A percentile compares a stretch with the other conserved stretches of the same genome.
Conservation (phyloP, 148 eudicot species). For the Rhododendron williamsianum region DNA sequence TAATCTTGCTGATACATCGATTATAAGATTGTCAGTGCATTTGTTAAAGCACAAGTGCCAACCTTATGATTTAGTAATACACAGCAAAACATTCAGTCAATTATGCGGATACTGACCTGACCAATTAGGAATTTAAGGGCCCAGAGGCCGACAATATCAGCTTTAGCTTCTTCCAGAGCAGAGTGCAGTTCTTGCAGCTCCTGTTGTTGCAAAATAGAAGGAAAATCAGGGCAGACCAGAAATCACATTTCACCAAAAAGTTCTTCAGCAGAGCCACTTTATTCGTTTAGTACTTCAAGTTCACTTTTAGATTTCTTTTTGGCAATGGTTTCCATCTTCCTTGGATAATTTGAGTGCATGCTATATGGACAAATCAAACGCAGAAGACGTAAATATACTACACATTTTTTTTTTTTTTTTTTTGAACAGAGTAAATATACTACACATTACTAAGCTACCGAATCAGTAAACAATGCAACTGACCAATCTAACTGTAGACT, state of each 20-base stretch:
- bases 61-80: neutral
- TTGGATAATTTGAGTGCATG: neutral
- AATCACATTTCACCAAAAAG: neutral
- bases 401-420: too few relatives aligned
- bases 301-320: neutral
- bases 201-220: conserved; percentile 31
- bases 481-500: conserved; percentile 97
- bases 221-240: conserved; percentile 6
- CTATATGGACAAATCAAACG: neutral
- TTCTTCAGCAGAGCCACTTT: neutral
- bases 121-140: conserved; percentile 70
- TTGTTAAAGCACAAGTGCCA: neutral
- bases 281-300: neutral
- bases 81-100: neutral
- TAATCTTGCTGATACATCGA: neutral
- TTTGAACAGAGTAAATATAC: neutral
- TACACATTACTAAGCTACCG: neutral
- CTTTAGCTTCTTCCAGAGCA: conserved; percentile 94
- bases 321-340: neutral
- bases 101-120: conserved; percentile 39
- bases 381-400: neutral
- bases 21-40: neutral
- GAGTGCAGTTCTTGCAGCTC: conserved; percentile 96
- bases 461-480: conserved; percentile 13
- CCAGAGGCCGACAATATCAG: conserved; percentile 99